These are phyloP conservation scores for Globisporangium canariense DNA, from an alignment of 352 stramenopile genomes.

Conservation along the genomic window DNA sequence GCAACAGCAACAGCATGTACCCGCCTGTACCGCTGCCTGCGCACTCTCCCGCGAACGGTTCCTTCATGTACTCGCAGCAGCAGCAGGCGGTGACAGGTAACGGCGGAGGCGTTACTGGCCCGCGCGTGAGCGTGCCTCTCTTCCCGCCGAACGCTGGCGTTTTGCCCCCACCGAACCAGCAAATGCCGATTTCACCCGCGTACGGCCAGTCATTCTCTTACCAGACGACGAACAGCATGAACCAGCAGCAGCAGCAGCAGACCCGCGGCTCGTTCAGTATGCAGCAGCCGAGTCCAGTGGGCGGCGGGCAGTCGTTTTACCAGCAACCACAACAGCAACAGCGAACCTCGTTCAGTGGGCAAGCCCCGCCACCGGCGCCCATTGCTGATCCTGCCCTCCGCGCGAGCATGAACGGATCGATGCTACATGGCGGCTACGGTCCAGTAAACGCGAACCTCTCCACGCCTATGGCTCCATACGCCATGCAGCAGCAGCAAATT, in stretches of 20 bases:
- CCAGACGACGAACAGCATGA: constrained; percentile 1
- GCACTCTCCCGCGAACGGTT: constrained; percentile 19
- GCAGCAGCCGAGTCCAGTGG: constrained; percentile 4
- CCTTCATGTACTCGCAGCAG: constrained; percentile 19
- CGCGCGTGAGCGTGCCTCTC: constrained; percentile 9
- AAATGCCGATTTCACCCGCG: background rate
- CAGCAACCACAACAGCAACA: constrained; percentile 6
- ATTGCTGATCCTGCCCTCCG: background rate
- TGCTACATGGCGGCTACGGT: constrained; percentile 42
- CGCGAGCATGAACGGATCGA: constrained; percentile 7
- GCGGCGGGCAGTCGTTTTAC: constrained; percentile 12
- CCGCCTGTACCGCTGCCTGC: constrained; percentile 9
- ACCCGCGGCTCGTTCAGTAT: constrained; percentile 15
- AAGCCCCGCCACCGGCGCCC: background rate
- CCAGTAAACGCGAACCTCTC: constrained; percentile 29
- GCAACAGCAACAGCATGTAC: constrained; percentile 18
- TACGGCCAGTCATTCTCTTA: constrained; percentile 12
- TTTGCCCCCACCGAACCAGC: background rate
- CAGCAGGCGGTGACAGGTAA: constrained; percentile 8
- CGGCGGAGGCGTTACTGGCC: constrained; percentile 1
- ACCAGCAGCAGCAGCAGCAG: constrained; percentile 16
- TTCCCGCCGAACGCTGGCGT: constrained; percentile 1
- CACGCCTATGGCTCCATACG: constrained; percentile 2
- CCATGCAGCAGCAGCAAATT: background rate
- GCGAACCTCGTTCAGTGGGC: background rate